phyloP scores from a whole-genome alignment of 352 stramenopile genomes.

The Plasmopara muralis region DNA sequence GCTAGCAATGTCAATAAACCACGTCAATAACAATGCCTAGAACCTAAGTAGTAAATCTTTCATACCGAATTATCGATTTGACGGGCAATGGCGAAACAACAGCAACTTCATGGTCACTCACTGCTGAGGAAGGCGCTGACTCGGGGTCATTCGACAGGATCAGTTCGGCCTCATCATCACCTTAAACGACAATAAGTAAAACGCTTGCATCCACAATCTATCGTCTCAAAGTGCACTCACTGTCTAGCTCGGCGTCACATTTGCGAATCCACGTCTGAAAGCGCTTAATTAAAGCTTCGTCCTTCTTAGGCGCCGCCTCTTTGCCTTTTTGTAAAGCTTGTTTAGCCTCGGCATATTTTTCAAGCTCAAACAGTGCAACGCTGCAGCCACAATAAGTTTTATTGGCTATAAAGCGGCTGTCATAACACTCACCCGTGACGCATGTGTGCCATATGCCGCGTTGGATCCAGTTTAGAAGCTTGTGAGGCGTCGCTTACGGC shows the following conservation, averaged over 20 bases:
- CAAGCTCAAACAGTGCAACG: constrained; percentile 75
- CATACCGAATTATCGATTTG: constrained; percentile 28
- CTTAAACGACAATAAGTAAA: background rate
- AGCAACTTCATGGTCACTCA: constrained; percentile 19
- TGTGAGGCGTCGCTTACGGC: constrained; percentile 43
- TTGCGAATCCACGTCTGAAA: constrained; percentile 87
- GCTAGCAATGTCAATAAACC: constrained; percentile 18
- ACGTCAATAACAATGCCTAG: constrained; percentile 3
- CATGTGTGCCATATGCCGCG: constrained; percentile 52
- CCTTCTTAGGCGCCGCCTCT: constrained; percentile 14
- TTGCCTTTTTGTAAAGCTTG: constrained; percentile 54
- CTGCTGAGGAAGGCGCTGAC: constrained; percentile 3
- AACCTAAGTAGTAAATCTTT: background rate
- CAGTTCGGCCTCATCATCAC: constrained; percentile 19
- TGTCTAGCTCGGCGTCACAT: constrained; percentile 75
- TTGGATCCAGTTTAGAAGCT: constrained; percentile 44
- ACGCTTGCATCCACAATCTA: background rate
- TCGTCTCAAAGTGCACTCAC: constrained; percentile 21
- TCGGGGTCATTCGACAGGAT: constrained; percentile 21
- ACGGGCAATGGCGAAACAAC: constrained; percentile 12
- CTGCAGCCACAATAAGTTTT: constrained; percentile 20
- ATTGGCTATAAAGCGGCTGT: background rate
- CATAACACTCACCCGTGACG: constrained; percentile 55
- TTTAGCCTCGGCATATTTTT: constrained; percentile 62
- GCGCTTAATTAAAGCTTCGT: constrained; percentile 37